These are phyloP conservation scores for Dissophora globulifera DNA, from an alignment of 192 early-diverging fungal species.

Conservation along the genomic window DNA sequence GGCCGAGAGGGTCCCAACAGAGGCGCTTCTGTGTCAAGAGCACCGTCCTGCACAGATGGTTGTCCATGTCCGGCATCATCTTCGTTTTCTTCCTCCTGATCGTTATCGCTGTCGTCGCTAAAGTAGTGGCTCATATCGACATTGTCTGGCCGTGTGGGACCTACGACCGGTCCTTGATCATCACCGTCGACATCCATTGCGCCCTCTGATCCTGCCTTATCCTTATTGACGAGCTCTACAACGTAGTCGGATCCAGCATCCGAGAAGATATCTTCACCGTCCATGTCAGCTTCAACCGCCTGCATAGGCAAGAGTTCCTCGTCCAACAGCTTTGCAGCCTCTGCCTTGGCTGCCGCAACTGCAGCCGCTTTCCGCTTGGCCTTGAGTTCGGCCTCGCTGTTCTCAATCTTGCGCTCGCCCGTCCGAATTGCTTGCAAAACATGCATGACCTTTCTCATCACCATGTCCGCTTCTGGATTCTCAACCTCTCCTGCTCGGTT, in stretches of 20 bases:
- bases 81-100: constrained; percentile 13
- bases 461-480: constrained; percentile 67
- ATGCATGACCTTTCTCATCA: constrained; percentile 77
- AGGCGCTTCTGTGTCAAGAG: constrained; percentile 27
- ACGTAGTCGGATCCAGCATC: constrained; percentile 84
- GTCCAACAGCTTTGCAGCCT: constrained; percentile 14
- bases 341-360: constrained; percentile 31
- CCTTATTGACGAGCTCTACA: constrained; percentile 54
- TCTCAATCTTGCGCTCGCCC: constrained; percentile 45
- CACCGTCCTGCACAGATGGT: neutral
- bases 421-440: constrained; percentile 65
- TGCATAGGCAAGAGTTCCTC: constrained; percentile 25
- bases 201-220: constrained; percentile 5
- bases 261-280: constrained; percentile 86
- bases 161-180: constrained; percentile 34
- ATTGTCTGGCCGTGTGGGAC: constrained; percentile 23
- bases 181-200: constrained; percentile 43
- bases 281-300: constrained; percentile 59
- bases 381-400: constrained; percentile 56
- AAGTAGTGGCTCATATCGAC: constrained; percentile 50
- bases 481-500: constrained; percentile 54
- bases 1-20: constrained; percentile 39
- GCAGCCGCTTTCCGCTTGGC: constrained; percentile 55
- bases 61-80: neutral
- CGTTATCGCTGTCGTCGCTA: constrained; percentile 36